Evolutionary conservation across 257 asterid species (phyloP).

Genomic region (Osmanthus fragrans): DNA sequence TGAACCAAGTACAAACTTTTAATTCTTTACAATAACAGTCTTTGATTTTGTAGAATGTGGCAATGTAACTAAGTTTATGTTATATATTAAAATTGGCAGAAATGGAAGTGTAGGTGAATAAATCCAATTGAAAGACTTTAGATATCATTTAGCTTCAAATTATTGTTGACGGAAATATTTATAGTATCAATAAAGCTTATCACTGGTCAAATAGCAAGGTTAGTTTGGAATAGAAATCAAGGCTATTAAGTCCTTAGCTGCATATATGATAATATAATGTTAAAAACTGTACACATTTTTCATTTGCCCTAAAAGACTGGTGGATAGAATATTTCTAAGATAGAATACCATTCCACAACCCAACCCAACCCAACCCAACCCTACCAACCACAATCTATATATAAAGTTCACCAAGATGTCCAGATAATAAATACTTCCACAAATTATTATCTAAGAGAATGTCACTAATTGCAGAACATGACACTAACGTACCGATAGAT

Average conservation of each 20-base stretch:
- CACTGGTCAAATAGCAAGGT: not conserved
- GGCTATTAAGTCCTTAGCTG: not conserved
- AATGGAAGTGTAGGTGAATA: not conserved
- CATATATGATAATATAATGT: not conserved
- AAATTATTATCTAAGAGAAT: conserved; percentile 7
- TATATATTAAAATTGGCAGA: not conserved
- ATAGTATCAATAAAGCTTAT: not conserved
- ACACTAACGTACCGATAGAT: conserved; percentile 66
- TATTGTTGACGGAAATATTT: not conserved
- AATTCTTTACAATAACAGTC: not conserved
- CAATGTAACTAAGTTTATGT: not conserved
- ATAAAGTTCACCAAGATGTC: not conserved
- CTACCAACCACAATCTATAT: not conserved
- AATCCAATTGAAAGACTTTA: not conserved
- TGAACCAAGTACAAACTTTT: not conserved
- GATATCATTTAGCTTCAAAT: not conserved
- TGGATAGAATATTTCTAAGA: not conserved
- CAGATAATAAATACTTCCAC: conserved; percentile 3
- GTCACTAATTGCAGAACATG: conserved; percentile 8
- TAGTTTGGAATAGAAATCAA: not conserved
- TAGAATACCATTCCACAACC: not conserved
- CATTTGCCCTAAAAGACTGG: not conserved
- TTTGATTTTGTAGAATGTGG: not conserved
- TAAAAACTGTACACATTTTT: not conserved
- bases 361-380: not conserved